Percentiles rank a stretch among this genome's conserved stretches.
phyloP scores from a whole-genome alignment of 345 rosid species.

The Aquilaria malaccensis region DNA sequence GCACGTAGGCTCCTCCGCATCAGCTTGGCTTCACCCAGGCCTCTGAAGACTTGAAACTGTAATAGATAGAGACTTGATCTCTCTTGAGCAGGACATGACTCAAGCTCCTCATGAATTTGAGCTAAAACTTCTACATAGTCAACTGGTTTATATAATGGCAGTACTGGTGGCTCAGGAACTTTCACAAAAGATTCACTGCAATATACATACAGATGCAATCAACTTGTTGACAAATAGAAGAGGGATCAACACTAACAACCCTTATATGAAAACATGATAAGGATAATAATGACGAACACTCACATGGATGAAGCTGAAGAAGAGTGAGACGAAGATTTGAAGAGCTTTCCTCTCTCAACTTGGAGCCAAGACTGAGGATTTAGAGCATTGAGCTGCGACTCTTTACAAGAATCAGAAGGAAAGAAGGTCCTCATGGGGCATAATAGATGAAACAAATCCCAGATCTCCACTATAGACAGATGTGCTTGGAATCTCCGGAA shows the following conservation, averaged over 20 bases:
- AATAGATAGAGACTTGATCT: slow-evolving; percentile 64
- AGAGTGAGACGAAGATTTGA: slow-evolving; percentile 40
- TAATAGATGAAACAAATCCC: slow-evolving; percentile 80
- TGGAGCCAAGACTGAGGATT: slow-evolving; percentile 99
- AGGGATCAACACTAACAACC: not conserved
- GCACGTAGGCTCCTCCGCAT: slow-evolving; percentile 81
- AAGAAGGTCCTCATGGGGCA: slow-evolving; percentile 88
- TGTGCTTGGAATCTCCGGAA: slow-evolving; percentile 24
- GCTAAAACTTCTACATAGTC: slow-evolving; percentile 96
- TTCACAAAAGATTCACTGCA: slow-evolving; percentile 93
- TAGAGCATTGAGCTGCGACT: slow-evolving; percentile 61
- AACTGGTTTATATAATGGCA: slow-evolving; percentile 76
- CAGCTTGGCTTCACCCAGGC: slow-evolving; percentile 84
- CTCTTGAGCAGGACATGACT: slow-evolving; percentile 59
- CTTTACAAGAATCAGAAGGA: slow-evolving; percentile 84
- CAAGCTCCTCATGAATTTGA: slow-evolving; percentile 94
- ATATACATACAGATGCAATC: slow-evolving; percentile 11
- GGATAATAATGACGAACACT: slow-evolving; percentile 21
- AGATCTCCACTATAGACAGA: slow-evolving; percentile 91
- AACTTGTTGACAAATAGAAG: slow-evolving; percentile 6
- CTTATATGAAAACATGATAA: not conserved
- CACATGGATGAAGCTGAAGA: slow-evolving; percentile 61
- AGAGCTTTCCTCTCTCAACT: slow-evolving; percentile 91
- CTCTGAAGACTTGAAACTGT: slow-evolving; percentile 85
- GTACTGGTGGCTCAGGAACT: slow-evolving; percentile 75